Evolutionary conservation across 2,329 filamentous ascomycete species (phyloP).

Genomic region (Aschersonia sp.): DNA sequence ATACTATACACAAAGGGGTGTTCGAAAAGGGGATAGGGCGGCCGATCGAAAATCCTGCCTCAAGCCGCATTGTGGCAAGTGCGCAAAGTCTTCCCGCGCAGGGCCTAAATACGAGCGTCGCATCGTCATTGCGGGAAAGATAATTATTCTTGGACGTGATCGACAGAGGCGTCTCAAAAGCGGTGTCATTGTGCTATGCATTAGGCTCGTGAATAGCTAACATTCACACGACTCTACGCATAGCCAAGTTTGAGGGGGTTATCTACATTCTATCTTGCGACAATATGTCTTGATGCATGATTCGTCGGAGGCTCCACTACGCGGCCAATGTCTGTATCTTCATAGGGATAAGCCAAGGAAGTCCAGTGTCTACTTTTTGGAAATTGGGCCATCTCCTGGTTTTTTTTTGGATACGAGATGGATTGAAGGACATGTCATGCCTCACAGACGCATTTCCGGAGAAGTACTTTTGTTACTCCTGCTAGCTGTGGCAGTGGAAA

Average conservation of each 20-base stretch:
- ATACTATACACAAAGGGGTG: no score
- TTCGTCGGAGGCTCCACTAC: neutral
- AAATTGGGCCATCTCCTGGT: neutral
- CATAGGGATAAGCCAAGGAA: neutral
- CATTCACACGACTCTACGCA: neutral
- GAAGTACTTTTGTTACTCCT: neutral
- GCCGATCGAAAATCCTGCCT: no score
- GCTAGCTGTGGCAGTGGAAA: neutral
- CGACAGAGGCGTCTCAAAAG: no score
- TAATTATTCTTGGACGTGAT: no score
- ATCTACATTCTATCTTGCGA: neutral
- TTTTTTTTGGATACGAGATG: neutral
- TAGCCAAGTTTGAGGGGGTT: neutral
- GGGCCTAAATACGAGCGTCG: no score
- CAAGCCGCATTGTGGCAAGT: no score
- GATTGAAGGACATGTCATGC: neutral
- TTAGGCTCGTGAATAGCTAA: neutral
- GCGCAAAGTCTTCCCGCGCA: no score
- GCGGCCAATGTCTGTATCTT: neutral
- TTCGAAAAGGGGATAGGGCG: no score
- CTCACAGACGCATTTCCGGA: neutral
- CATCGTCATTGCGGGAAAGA: no score
- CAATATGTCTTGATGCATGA: neutral
- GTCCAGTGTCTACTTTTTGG: neutral
- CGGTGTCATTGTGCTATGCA: no score